Evolutionary conservation across 1,139 yeast genomes (phyloP), one percentile per base, ranked within the genome.

Genomic region (Petasospora fabianii): DNA sequence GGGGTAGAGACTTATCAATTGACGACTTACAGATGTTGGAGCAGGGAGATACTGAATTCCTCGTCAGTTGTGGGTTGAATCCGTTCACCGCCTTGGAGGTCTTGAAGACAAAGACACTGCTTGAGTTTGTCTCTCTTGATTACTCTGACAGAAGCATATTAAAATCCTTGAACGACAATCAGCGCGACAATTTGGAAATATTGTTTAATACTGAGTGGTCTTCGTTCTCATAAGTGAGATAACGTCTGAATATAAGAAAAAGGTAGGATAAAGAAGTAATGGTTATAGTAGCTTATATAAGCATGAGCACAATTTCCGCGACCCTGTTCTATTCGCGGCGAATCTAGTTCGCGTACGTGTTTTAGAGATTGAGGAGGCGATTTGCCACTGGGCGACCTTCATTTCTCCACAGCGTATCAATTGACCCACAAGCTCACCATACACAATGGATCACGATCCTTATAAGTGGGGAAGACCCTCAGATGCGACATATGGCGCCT

Each of bases 381-480:
- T n/a, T n/a, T n/a, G n/a, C n/a, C n/a, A n/a, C n/a, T n/a, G n/a
- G n/a, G n/a, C n/a, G n/a, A n/a, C n/a, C n/a, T n/a, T n/a, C n/a
- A n/a, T n/a, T n/a, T n/a, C n/a, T n/a, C n/a, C n/a, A n/a, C n/a
- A n/a, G n/a, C n/a, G n/a, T n/a, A n/a, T n/a, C n/a, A n/a, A n/a
- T n/a, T n/a, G n/a, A n/a, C n/a, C n/a, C n/a, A n/a, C n/a, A n/a
- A n/a, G n/a, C n/a, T n/a, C n/a, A n/a, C n/a, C n/a, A n/a, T 26
- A 9, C 15, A 26, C 28, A 43, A 90, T 92, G 98, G 85, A 92
- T 59, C 97, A 92, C 87, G 86, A 84, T 71, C 97, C 96, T 51
- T 81, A 72, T 54, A 73, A 75, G 54, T 92, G 98, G 98, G 98
- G 97, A 16, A 84, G 97, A 66, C 97, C 97, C 45, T 72, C 82